Percentiles rank a stretch among this genome's conserved stretches.
Conservation (phyloP, 108 stramenopile genomes). For the Asterionellopsis glacialis region DNA sequence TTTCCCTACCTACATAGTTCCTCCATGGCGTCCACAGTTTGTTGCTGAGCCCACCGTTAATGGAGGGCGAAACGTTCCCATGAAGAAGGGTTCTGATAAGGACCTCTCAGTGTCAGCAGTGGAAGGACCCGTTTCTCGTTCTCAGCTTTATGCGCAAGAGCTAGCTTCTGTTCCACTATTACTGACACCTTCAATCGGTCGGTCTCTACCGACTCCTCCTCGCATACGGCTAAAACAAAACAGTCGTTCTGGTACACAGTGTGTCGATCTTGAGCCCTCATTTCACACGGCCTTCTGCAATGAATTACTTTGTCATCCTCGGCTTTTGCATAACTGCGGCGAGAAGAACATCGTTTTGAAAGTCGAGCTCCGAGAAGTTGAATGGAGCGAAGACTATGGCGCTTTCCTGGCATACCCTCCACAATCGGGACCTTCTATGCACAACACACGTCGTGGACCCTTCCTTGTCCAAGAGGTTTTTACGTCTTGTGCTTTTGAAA, state of each 20-base stretch:
- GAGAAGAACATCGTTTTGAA: slow-evolving; percentile 75
- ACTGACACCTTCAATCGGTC: slow-evolving; percentile 6
- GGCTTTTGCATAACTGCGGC: slow-evolving; percentile 57
- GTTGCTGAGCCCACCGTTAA: slow-evolving; percentile 58
- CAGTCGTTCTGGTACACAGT: slow-evolving; percentile 13
- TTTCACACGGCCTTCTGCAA: slow-evolving; percentile 76
- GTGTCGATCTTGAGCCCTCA: slow-evolving; percentile 46
- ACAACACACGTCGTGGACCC: slow-evolving; percentile 74
- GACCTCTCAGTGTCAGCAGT: not conserved
- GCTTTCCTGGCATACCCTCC: slow-evolving; percentile 52
- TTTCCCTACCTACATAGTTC: slow-evolving; percentile 18
- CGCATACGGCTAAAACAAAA: slow-evolving; percentile 18
- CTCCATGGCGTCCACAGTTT: slow-evolving; percentile 38
- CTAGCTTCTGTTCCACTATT: slow-evolving; percentile 60
- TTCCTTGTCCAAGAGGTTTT: slow-evolving; percentile 66
- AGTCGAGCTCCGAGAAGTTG: slow-evolving; percentile 66
- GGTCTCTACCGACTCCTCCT: slow-evolving; percentile 9
- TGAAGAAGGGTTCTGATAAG: not conserved
- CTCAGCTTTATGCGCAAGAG: slow-evolving; percentile 68
- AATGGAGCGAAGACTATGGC: slow-evolving; percentile 50
- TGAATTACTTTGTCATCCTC: slow-evolving; percentile 75
- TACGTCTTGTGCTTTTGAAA: slow-evolving; percentile 62
- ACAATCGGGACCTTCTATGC: slow-evolving; percentile 44
- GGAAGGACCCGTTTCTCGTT: slow-evolving; percentile 7
- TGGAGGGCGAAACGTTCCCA: slow-evolving; percentile 49